Evolutionary conservation across 805 yeast genomes (phyloP).

Genomic region (Wickerhamomyces chaumierensis): DNA sequence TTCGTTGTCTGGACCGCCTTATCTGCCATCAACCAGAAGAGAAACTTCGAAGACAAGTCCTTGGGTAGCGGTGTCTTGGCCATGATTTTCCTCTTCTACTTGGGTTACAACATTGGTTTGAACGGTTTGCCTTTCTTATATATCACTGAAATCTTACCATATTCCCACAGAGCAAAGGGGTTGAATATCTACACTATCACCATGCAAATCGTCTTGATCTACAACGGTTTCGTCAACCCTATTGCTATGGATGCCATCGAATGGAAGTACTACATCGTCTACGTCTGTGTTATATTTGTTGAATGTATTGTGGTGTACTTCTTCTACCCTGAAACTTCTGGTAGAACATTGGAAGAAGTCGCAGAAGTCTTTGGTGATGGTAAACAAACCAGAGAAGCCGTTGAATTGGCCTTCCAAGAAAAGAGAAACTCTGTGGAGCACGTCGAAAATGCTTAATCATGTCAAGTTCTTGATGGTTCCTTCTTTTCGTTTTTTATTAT

Average conservation of each 20-base stretch:
- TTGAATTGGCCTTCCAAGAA: not conserved
- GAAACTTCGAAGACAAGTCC: conserved; percentile 25
- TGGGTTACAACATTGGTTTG: conserved; percentile 27
- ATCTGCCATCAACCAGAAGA: conserved; percentile 33
- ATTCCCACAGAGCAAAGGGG: conserved; percentile 20
- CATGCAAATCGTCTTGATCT: conserved; percentile 13
- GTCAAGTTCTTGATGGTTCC: too few relatives aligned
- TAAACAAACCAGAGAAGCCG: not conserved
- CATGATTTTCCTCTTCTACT: conserved; percentile 35
- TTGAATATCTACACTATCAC: conserved; percentile 9
- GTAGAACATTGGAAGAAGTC: conserved; percentile 27
- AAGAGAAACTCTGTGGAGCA: too few relatives aligned
- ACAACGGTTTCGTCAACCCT: conserved; percentile 25
- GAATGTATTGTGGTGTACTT: conserved; percentile 20
- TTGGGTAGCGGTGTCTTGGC: conserved; percentile 36
- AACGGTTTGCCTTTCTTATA: conserved; percentile 36
- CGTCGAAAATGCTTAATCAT: too few relatives aligned
- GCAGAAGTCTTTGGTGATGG: conserved; percentile 10
- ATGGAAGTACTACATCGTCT: conserved; percentile 27
- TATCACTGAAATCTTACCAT: conserved; percentile 29
- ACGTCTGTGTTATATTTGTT: conserved; percentile 20
- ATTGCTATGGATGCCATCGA: conserved; percentile 25
- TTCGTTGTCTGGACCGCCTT: conserved; percentile 31
- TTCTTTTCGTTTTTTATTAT: too few relatives aligned
- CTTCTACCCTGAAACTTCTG: conserved; percentile 27